Evolutionary conservation across 345 rosid species (phyloP).

Genomic region (Gossypium thurberi): DNA sequence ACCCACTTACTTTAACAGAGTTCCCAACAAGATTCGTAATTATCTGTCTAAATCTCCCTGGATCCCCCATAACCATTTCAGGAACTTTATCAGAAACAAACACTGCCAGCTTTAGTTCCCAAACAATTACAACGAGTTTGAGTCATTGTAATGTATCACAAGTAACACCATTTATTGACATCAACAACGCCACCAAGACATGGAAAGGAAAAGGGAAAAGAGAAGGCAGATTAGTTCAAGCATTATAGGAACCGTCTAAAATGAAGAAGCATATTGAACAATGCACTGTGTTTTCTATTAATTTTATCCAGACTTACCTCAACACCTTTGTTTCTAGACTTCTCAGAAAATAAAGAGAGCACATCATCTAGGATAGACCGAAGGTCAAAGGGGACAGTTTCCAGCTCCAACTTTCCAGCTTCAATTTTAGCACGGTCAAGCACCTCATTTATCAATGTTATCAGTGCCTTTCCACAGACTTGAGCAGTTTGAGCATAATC

Average conservation of each 20-base stretch:
- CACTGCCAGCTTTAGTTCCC: constrained; percentile 72
- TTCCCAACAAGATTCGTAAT: constrained; percentile 94
- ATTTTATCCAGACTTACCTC: constrained; percentile 49
- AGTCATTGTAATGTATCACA: background rate
- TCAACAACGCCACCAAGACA: background rate
- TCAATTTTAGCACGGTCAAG: constrained; percentile 98
- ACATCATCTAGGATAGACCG: constrained; percentile 92
- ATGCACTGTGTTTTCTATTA: background rate
- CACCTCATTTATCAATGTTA: constrained; percentile 86
- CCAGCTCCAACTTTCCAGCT: constrained; percentile 88
- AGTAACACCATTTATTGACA: constrained; percentile 10
- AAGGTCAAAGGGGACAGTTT: constrained; percentile 69
- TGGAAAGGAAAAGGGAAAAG: background rate
- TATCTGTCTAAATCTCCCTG: constrained; percentile 94
- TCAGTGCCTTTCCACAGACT: constrained; percentile 90
- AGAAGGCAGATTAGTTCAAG: constrained; percentile 7
- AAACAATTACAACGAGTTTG: constrained; percentile 9
- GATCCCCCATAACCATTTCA: constrained; percentile 77
- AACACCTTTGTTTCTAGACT: constrained; percentile 77
- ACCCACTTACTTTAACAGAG: constrained; percentile 76
- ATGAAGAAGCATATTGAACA: constrained; percentile 4
- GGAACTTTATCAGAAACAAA: constrained; percentile 91
- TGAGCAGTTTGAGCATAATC: constrained; percentile 97
- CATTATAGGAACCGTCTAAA: background rate
- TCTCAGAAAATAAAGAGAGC: constrained; percentile 91